A percentile compares a stretch with the other conserved stretches of the same genome.
Conservation (phyloP, 2,329 filamentous ascomycete genomes). For the Plectosphaerella plurivora region DNA sequence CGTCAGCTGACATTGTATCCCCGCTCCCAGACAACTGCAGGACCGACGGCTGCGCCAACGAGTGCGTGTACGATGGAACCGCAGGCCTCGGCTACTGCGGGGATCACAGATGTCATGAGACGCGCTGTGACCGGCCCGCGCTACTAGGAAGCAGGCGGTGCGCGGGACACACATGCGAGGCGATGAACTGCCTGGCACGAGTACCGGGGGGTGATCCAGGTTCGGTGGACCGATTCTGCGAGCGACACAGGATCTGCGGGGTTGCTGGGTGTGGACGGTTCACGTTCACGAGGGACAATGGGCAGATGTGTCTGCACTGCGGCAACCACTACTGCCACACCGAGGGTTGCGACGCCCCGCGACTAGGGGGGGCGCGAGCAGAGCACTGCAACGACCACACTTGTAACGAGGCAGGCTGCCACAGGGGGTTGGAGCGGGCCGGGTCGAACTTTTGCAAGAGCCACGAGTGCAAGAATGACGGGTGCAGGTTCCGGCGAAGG, state of each 20-base stretch:
- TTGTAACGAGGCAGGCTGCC: conserved; percentile 17
- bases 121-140: conserved; percentile 14
- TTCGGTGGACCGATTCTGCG: conserved; percentile 18
- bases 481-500: conserved; percentile 15
- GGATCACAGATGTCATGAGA: conserved; percentile 20
- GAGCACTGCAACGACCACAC: conserved; percentile 15
- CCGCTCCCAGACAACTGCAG: conserved; percentile 19
- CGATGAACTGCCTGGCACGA: conserved; percentile 16
- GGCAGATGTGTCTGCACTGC: conserved; percentile 18
- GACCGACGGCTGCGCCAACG: conserved; percentile 16
- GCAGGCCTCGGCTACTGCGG: conserved; percentile 18
- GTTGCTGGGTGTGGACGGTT: conserved; percentile 16
- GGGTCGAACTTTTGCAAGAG: conserved; percentile 13
- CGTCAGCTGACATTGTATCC: not conserved
- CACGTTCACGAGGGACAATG: conserved; percentile 20
- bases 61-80: conserved; percentile 11
- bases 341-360: conserved; percentile 17
- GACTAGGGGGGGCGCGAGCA: conserved; percentile 8
- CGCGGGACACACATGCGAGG: conserved; percentile 20
- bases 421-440: conserved; percentile 8
- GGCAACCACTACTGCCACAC: conserved; percentile 22
- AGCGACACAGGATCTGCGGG: conserved; percentile 21
- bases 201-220: conserved; percentile 12
- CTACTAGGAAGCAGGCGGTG: conserved; percentile 13
- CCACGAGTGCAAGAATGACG: conserved; percentile 18